Percentiles rank a stretch among this genome's conserved stretches.
Conservation (phyloP, 2,329 filamentous ascomycete species). For the Cordyceps javanica region DNA sequence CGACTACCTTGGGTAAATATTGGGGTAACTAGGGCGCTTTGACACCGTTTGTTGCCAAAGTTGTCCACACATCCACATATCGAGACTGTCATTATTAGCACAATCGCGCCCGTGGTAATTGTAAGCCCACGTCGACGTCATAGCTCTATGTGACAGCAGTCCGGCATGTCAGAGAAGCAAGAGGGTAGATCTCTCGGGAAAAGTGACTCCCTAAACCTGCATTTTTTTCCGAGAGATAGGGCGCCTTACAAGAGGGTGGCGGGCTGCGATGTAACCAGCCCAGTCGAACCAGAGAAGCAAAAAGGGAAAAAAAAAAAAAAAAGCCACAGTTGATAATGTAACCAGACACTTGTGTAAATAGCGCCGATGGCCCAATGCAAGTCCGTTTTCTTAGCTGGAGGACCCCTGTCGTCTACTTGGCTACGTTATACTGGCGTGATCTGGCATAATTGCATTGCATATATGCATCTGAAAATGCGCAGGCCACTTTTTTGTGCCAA, state of each 20-base stretch:
- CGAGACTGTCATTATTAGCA: neutral
- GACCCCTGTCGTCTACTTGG: neutral
- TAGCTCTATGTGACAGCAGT: neutral
- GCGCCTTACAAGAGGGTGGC: neutral
- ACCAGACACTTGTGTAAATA: neutral
- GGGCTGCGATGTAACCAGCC: neutral
- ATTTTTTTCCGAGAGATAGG: neutral
- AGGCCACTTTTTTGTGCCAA: neutral
- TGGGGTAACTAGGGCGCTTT: neutral
- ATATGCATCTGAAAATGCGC: neutral
- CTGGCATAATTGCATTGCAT: conserved; percentile 3
- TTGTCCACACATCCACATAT: neutral
- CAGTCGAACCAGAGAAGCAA: neutral
- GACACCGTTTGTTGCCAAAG: neutral
- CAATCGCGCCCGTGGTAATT: neutral
- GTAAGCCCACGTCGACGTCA: conserved; percentile 6
- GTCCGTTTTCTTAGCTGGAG: neutral
- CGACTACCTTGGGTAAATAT: neutral
- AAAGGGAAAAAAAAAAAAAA: too few relatives aligned
- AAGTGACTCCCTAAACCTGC: neutral
- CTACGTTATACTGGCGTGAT: neutral
- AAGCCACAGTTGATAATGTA: neutral
- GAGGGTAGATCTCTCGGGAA: neutral
- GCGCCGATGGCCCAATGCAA: conserved; percentile 7
- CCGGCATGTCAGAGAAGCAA: neutral